Evolutionary conservation across 2,329 filamentous ascomycete genomes (phyloP), one percentile per base, ranked within the genome.

Genomic region (Colletotrichum sp.): DNA sequence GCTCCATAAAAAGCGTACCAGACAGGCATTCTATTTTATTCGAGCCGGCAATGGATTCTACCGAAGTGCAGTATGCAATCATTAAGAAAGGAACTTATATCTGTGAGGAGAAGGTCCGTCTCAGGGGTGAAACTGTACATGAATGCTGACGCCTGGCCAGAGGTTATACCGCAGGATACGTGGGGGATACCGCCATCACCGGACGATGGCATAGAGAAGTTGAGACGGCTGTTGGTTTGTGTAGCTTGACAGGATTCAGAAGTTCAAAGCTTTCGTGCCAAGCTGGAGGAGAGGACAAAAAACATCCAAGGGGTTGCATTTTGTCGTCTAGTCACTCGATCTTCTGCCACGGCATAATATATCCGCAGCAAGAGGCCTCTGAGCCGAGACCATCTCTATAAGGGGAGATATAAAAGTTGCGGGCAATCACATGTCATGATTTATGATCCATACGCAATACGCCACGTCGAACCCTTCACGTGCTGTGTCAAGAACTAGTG

Each of bases 171-270:
- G 0, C 18, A 48, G 39, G 18, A 48, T 48, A 48, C 39, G 0
- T 0, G 3, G 44, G 1, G 0, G 44, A 22, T 22, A 48, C 1
- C n/a, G 15, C 5, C 8, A 22, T 22, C 18, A 0, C 1, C 18
- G 18, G 18, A 48, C 44, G 18, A 48, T 22, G 9, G 7, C 1
- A 48, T 48, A 5, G 36, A 44, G 36, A 44, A 44, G 8, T 44
- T 44, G 36, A 3, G 16, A 18, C 16, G 8, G 16, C 16, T 16
- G 36, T 18, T 44, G 36, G 36, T 8, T 0, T 4, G 16, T 44
- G 8, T 44, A 18, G 36, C 36, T 44, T 44, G 36, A 18, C 16
- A 44, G 18, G 16, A 18, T 44, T 10, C 2, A 44, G 39, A 44
- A 6, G 1, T n/a, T 48, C 9, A n/a, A 0, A 44, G 18, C 16